Evolutionary conservation across 306 rosid genomes (phyloP).

Genomic region (Acacia melanoxylon): DNA sequence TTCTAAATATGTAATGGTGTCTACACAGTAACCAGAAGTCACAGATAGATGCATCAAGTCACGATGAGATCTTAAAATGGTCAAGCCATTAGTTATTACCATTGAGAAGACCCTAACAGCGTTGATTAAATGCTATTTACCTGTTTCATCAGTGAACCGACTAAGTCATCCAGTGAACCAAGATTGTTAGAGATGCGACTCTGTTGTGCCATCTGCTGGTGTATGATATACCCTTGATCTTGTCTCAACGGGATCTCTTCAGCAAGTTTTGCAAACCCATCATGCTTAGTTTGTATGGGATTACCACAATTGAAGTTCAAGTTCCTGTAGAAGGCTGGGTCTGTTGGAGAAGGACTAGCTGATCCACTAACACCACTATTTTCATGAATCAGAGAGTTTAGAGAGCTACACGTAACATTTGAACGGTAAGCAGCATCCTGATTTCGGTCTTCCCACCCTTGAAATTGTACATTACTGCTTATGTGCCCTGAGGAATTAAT

Average conservation of each 20-base stretch:
- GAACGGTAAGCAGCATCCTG: constrained; percentile 49
- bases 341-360: constrained; percentile 39
- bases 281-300: constrained; percentile 45
- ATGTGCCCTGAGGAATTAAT: constrained; percentile 36
- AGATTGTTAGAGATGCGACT: constrained; percentile 40
- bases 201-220: constrained; percentile 58
- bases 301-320: constrained; percentile 47
- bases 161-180: constrained; percentile 84
- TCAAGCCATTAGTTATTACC: constrained; percentile 12
- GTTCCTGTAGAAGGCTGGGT: constrained; percentile 39
- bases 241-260: constrained; percentile 40
- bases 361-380: constrained; percentile 43
- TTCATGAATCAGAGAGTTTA: constrained; percentile 49
- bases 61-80: constrained; percentile 18
- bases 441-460: constrained; percentile 66
- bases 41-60: not conserved
- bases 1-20: not conserved
- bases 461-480: constrained; percentile 43
- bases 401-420: constrained; percentile 33
- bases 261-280: constrained; percentile 39
- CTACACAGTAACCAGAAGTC: not conserved
- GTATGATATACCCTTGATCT: constrained; percentile 45
- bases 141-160: constrained; percentile 69
- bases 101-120: not conserved
- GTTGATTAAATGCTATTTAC: constrained; percentile 43